These are phyloP conservation scores for Strobilomyces dryophilus DNA, from an alignment of 768 basidiomycete species.

Conservation along the genomic window DNA sequence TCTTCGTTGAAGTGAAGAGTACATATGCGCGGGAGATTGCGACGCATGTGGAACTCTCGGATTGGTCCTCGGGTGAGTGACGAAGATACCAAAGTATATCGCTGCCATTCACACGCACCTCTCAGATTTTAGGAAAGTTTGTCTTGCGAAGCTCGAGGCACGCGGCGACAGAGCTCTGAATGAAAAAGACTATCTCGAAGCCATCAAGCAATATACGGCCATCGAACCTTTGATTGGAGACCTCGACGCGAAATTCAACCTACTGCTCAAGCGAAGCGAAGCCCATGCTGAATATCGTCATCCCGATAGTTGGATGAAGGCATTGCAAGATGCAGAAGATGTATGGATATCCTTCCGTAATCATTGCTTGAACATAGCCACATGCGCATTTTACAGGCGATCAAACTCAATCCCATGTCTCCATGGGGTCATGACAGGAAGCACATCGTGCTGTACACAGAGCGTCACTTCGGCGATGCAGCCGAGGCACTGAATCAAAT, in stretches of 20 bases:
- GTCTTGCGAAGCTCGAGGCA: constrained; percentile 5
- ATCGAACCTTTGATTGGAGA: constrained; percentile 7
- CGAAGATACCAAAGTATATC: not conserved
- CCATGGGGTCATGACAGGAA: constrained; percentile 17
- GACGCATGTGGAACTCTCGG: constrained; percentile 11
- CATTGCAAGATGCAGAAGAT: constrained; percentile 14
- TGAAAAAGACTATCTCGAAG: constrained; percentile 1
- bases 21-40: constrained; percentile 11
- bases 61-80: constrained; percentile 11
- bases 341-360: not conserved
- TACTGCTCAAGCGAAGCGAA: constrained; percentile 15
- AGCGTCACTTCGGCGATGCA: constrained; percentile 6
- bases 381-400: constrained; percentile 5
- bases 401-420: constrained; percentile 8
- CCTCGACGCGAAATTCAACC: not conserved
- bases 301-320: not conserved
- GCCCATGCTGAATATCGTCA: not conserved
- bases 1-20: constrained; percentile 6
- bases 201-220: constrained; percentile 15
- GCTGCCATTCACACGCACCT: not conserved
- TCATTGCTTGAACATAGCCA: not conserved
- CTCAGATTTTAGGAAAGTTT: constrained; percentile 6
- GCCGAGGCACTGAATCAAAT: constrained; percentile 12
- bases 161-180: constrained; percentile 8
- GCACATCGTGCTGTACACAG: constrained; percentile 4